Evolutionary conservation across 2,329 filamentous ascomycete species (phyloP).

Genomic region (Colletotrichum navitas): DNA sequence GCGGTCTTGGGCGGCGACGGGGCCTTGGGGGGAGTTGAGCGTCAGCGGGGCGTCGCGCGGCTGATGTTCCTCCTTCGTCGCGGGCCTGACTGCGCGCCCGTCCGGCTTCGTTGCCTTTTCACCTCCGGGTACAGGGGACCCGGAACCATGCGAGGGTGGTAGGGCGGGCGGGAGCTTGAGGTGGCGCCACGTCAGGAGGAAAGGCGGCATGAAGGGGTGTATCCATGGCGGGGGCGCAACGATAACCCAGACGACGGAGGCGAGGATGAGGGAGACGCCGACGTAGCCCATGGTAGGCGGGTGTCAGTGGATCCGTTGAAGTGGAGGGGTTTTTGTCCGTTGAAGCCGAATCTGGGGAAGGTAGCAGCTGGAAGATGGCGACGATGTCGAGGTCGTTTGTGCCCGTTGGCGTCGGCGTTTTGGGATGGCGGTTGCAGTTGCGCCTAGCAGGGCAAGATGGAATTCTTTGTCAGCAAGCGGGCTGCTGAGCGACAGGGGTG

Average conservation of each 20-base stretch:
- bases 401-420: not conserved
- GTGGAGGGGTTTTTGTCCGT: not conserved
- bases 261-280: slow-evolving; percentile 72
- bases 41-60: slow-evolving; percentile 38
- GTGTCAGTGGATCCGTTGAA: not conserved
- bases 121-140: slow-evolving; percentile 25
- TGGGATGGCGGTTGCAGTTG: not conserved
- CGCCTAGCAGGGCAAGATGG: not conserved
- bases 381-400: not conserved
- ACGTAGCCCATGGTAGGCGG: slow-evolving; percentile 64
- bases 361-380: not conserved
- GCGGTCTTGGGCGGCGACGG: slow-evolving; percentile 45
- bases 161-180: slow-evolving; percentile 6
- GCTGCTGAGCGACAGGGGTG: slow-evolving; percentile 24
- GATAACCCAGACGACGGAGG: slow-evolving; percentile 69
- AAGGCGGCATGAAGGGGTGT: slow-evolving; percentile 57
- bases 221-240: slow-evolving; percentile 67
- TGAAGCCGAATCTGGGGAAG: not conserved
- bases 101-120: slow-evolving; percentile 3
- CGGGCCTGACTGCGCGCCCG: not conserved
- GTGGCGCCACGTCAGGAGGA: slow-evolving; percentile 47
- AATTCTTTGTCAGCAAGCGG: slow-evolving; percentile 21
- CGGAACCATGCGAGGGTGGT: slow-evolving; percentile 23
- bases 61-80: not conserved
- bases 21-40: slow-evolving; percentile 24